A percentile compares a stretch with the other conserved stretches of the same genome.
Conservation (phyloP, 2,329 filamentous ascomycete genomes). For the Trichophyton rubrum region DNA sequence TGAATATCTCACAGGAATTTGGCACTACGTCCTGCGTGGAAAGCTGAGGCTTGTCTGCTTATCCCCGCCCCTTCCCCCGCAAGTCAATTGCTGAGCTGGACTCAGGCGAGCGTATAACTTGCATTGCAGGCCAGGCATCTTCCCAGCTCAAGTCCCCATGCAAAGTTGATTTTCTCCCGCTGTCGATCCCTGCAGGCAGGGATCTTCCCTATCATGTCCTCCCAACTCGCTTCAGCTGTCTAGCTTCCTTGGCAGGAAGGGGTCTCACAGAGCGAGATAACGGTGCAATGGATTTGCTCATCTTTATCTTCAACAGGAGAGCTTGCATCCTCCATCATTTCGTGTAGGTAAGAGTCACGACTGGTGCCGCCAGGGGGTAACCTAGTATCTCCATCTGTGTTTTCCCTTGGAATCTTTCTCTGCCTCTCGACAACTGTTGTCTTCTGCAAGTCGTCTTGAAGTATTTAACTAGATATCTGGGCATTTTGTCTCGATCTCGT, state of each 20-base stretch:
- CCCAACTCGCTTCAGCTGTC: neutral
- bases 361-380: neutral
- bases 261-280: neutral
- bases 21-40: neutral
- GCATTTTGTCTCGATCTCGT: neutral
- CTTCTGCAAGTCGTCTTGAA: neutral
- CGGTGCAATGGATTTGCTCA: neutral
- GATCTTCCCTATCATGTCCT: neutral
- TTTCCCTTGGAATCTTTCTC: neutral
- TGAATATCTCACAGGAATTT: neutral
- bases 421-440: neutral
- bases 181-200: neutral
- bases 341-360: neutral
- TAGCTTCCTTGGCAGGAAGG: neutral
- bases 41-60: neutral
- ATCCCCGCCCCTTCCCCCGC: neutral
- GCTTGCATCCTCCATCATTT: neutral
- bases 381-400: neutral
- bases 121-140: neutral
- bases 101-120: neutral
- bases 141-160: neutral
- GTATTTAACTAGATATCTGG: neutral
- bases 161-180: neutral
- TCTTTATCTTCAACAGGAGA: neutral
- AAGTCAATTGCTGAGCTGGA: slow-evolving; percentile 1